phyloP scores from a whole-genome alignment of 2,329 filamentous ascomycete species.

The Ophiostoma triangulosporum region DNA sequence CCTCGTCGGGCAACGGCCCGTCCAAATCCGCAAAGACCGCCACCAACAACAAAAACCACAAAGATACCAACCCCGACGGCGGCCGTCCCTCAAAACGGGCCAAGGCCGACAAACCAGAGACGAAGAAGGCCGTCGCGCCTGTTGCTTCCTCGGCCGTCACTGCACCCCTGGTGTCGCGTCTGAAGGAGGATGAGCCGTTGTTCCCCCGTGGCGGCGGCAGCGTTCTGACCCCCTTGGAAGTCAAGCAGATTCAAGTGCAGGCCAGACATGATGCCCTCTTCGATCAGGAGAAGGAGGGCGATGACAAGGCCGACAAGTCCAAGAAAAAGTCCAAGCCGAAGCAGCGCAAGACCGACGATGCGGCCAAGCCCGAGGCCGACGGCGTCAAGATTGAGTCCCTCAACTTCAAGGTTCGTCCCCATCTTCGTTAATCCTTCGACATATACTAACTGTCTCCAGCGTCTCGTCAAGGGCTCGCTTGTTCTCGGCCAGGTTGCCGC shows the following conservation, averaged over 20 bases:
- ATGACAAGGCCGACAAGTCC: conserved; percentile 28
- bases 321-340: conserved; percentile 45
- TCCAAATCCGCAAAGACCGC: conserved; percentile 6
- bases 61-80: conserved; percentile 6
- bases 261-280: conserved; percentile 85
- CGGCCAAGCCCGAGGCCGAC: conserved; percentile 37
- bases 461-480: conserved; percentile 70
- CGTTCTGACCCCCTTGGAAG: conserved; percentile 80
- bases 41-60: not conserved
- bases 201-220: conserved; percentile 90
- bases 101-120: conserved; percentile 6
- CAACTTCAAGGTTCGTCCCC: conserved; percentile 61
- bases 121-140: not conserved
- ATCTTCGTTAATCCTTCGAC: not conserved
- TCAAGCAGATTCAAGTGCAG: conserved; percentile 91
- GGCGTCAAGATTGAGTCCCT: conserved; percentile 69
- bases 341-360: conserved; percentile 31
- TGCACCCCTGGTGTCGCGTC: conserved; percentile 26
- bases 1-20: conserved; percentile 5
- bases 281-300: conserved; percentile 55
- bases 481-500: conserved; percentile 76
- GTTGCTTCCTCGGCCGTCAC: conserved; percentile 10
- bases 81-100: conserved; percentile 11
- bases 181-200: conserved; percentile 69
- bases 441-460: conserved; percentile 36